A percentile compares a stretch with the other conserved stretches of the same genome.
phyloP scores from a whole-genome alignment of 1,139 yeast genomes.

The Pichia inconspicua region DNA sequence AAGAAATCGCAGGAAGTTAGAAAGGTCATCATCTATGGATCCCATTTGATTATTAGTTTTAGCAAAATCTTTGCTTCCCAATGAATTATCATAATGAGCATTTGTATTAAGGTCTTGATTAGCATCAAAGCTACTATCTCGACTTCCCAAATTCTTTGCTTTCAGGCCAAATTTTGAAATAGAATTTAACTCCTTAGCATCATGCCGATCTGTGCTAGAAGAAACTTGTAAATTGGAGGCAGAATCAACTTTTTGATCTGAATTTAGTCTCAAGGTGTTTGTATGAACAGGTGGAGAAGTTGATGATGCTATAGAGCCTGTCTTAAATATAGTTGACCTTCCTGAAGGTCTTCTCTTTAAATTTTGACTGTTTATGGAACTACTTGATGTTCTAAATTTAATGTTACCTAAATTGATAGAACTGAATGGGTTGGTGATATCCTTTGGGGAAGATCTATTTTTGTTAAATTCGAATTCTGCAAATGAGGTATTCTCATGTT shows the following conservation, averaged over 20 bases:
- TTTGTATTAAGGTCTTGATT: slow-evolving; percentile 2
- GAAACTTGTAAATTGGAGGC: slow-evolving; percentile 36
- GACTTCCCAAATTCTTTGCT: slow-evolving; percentile 9
- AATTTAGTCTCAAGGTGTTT: slow-evolving; percentile 30
- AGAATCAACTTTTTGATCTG: slow-evolving; percentile 40
- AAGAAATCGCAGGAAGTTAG: slow-evolving; percentile 73
- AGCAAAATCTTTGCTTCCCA: slow-evolving; percentile 16
- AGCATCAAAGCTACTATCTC: slow-evolving; percentile 25
- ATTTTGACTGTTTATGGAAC: slow-evolving; percentile 18
- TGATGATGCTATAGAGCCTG: slow-evolving; percentile 46
- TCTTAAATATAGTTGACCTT: slow-evolving; percentile 47
- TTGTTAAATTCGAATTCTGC: slow-evolving; percentile 1
- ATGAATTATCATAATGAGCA: not conserved
- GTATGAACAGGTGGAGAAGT: slow-evolving; percentile 26
- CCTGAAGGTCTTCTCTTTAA: slow-evolving; percentile 23
- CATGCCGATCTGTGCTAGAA: slow-evolving; percentile 10
- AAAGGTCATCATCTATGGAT: slow-evolving; percentile 56
- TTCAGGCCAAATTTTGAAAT: too few species aligned
- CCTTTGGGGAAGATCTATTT: not conserved
- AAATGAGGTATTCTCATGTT: not conserved
- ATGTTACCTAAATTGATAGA: slow-evolving; percentile 13
- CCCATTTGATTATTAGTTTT: slow-evolving; percentile 24
- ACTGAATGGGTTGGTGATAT: not conserved
- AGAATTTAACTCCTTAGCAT: not conserved
- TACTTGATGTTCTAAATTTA: slow-evolving; percentile 16